Base-by-base conservation (phyloP, 495 filamentous ascomycete genomes). In the Penicillium bovifimosum region DNA sequence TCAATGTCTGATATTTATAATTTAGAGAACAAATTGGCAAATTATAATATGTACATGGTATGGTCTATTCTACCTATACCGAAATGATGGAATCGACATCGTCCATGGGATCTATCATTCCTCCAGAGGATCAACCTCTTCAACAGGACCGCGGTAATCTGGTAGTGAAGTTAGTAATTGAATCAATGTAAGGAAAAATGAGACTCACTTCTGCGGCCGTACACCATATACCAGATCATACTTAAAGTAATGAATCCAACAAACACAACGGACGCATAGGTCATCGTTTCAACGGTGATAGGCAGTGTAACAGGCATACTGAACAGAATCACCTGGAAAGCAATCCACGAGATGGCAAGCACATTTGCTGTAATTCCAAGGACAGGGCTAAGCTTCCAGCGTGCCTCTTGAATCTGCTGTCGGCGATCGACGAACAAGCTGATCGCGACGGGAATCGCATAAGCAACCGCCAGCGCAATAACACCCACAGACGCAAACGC, bases 181-280 rank as follows among this genome's bases (percentile, higher is more conserved):
- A 20, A 14, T 13, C 9, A 1, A 14, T 28, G 26, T 13, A 10
- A 24, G 8, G n/a, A 8, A 28, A 9, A n/a, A 5, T 7, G 27
- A 14, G 9, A 1, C 40, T 42, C 28, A 42, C 40, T 9, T 42
- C 14, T 36, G 6, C 32, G 31, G 5, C 85, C 84, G 73, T 83
- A 80, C n/a, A 78, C 66, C 43, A 78, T 72, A 70, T 88, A 87
- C 82, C 82, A 86, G 0, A 72, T 63, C 6, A 65, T 65, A 3
- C 70, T 64, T 46, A 84, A 75, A 34, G 62, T 40, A n/a, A 76
- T 71, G 54, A 78, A 77, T 3, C 75, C 77, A 32, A 76, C 73
- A 59, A 85, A 84, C 9, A 83, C 80, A 9, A 81, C 79, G 1
- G 61, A 74, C 24, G 80, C 79, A 56, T 83, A 83, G 55, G 81